Base-by-base conservation (phyloP, 495 filamentous ascomycete genomes). In the Thozetella sp. region DNA sequence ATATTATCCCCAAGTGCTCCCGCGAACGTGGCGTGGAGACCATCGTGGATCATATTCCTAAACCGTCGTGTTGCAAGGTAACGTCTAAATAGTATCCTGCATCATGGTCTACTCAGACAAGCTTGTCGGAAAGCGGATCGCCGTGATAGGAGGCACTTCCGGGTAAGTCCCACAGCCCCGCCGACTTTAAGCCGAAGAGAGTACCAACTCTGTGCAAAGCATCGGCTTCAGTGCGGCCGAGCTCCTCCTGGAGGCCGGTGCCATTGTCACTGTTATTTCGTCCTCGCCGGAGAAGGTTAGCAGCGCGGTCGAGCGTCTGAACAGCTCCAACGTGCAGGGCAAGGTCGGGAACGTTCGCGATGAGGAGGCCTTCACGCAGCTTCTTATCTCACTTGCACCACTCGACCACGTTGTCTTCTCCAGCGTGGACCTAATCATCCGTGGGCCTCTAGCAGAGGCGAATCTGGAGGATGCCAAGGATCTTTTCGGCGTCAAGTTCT, bases 151-250 rank as follows among this genome's bases (percentile, higher is more conserved):
- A 2, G 72, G 72, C n/a, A 66, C 69, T 1, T 72, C 72, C 11
- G 71, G 71, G 71, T 74, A 58, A 9, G 40, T 51, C 24, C 19
- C 13, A 2, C 26, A 20, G 34, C 20, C 23, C 11, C 11, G 52
- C 30, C 27, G 23, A 45, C 27, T 30, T 55, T 19, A 54, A 3
- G 34, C 22, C 15, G 30, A 6, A 6, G 6, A 37, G 30, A 37
- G 30, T 15, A 45, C 54, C 25, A 22, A 51, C 25, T 2, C 20
- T 1, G 6, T 37, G 6, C 26, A 25, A 26, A 72, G 82, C 22
- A 82, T 85, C 56, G 82, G 82, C 26, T 84, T 78, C 58, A 74
- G 74, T 19, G 78, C 78, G 22, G 82, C 82, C 26, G 62, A 74
- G 60, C 68, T 72, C 19, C 73, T 73, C 50, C 64, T 82, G 51